Percentiles rank a stretch among this genome's conserved stretches.
Conservation (phyloP, 1,284 basidiomycete species). For the Volvariella volvacea region DNA sequence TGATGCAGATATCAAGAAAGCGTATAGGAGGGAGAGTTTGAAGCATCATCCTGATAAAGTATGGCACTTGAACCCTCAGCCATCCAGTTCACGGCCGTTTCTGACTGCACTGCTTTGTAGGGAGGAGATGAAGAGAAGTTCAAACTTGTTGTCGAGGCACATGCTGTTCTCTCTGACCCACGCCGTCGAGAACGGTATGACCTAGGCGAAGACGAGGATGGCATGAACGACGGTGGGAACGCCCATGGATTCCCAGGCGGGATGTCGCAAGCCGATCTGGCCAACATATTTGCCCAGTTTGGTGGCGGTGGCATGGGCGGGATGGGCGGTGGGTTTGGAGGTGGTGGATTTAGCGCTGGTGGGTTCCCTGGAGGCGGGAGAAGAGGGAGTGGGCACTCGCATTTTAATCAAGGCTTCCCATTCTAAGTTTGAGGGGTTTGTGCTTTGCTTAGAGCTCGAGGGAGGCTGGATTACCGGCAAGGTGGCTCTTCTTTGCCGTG, state of each 20-base stretch:
- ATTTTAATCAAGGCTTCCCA: too few relatives aligned
- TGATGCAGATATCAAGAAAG: constrained; percentile 75
- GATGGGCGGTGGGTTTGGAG: constrained; percentile 14
- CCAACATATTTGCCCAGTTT: constrained; percentile 62
- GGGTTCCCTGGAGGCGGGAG: too few relatives aligned
- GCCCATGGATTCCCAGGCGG: constrained; percentile 22
- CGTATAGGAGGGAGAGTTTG: constrained; percentile 67
- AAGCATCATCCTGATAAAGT: constrained; percentile 84
- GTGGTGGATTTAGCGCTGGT: too few relatives aligned
- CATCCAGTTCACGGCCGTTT: background rate
- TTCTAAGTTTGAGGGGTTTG: too few relatives aligned
- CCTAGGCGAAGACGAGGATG: constrained; percentile 71
- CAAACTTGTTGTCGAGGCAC: constrained; percentile 74
- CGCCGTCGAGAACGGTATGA: constrained; percentile 66
- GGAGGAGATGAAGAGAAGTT: constrained; percentile 84
- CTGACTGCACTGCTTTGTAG: constrained; percentile 20
- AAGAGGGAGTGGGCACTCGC: too few relatives aligned
- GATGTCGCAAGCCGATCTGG: constrained; percentile 40
- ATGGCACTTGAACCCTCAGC: constrained; percentile 11
- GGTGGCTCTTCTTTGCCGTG: too few relatives aligned
- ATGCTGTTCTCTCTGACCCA: constrained; percentile 71
- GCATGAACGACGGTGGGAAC: constrained; percentile 29
- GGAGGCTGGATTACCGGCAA: too few relatives aligned
- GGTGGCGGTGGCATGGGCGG: constrained; percentile 26
- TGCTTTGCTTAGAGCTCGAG: too few relatives aligned